Evolutionary conservation across 1,284 basidiomycete species (phyloP).

Genomic region (Phellopilus nigrolimitatus): DNA sequence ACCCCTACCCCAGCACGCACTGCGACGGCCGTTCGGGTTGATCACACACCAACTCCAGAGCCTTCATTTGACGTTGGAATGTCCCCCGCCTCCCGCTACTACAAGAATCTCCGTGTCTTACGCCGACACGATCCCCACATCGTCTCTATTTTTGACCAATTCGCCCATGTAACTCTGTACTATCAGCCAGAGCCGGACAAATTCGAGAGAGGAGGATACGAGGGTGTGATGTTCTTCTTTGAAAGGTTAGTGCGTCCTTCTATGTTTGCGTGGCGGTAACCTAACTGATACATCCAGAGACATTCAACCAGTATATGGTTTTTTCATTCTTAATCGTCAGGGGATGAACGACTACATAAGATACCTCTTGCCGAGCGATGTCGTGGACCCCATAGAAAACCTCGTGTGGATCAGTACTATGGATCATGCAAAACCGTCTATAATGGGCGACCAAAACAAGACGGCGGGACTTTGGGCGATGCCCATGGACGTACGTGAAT

Average conservation of each 20-base stretch:
- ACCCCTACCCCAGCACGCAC: slow-evolving; percentile 6
- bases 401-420: slow-evolving; percentile 16
- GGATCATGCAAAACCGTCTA: slow-evolving; percentile 4
- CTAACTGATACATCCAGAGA: slow-evolving; percentile 36
- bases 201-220: slow-evolving; percentile 82
- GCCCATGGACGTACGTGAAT: slow-evolving; percentile 64
- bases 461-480: slow-evolving; percentile 76
- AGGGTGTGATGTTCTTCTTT: slow-evolving; percentile 87
- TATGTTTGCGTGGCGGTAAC: slow-evolving; percentile 7
- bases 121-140: slow-evolving; percentile 79
- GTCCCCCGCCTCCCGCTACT: slow-evolving; percentile 55
- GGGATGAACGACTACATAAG: slow-evolving; percentile 83
- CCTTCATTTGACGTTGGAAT: slow-evolving; percentile 35
- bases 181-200: slow-evolving; percentile 57
- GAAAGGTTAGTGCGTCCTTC: slow-evolving; percentile 53
- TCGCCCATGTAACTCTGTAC: slow-evolving; percentile 80
- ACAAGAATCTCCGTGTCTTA: slow-evolving; percentile 80
- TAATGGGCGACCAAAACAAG: slow-evolving; percentile 21
- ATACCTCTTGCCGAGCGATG: slow-evolving; percentile 74
- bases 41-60: slow-evolving; percentile 2
- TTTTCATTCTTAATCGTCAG: slow-evolving; percentile 84
- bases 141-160: slow-evolving; percentile 75
- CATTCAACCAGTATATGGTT: slow-evolving; percentile 76
- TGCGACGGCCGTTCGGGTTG: not conserved
- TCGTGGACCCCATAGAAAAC: slow-evolving; percentile 55